A percentile compares a stretch with the other conserved stretches of the same genome.
Evolutionary conservation across 2,329 filamentous ascomycete species (phyloP).

Genomic region (Fusarium brachygibbosum): DNA sequence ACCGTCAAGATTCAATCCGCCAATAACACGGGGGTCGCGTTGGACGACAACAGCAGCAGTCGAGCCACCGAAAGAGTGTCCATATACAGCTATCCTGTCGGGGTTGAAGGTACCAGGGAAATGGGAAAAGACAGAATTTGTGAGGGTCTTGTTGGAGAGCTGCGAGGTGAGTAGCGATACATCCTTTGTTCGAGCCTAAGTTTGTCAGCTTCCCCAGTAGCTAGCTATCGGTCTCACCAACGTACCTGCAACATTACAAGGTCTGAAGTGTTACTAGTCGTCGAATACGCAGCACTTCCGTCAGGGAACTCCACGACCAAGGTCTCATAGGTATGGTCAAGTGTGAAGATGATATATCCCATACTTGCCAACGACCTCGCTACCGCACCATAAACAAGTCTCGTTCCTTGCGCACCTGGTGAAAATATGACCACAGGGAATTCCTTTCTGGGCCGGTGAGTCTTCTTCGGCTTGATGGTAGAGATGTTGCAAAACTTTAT

Average conservation of each 20-base stretch:
- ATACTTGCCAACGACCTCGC: slow-evolving; percentile 60
- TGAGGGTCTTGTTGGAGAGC: slow-evolving; percentile 33
- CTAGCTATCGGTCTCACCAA: accelerated
- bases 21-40: slow-evolving; percentile 50
- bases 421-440: slow-evolving; percentile 54
- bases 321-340: slow-evolving; percentile 64
- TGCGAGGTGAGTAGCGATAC: slow-evolving; percentile 39
- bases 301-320: slow-evolving; percentile 60
- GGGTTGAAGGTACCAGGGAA: slow-evolving; percentile 26
- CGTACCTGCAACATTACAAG: slow-evolving; percentile 14
- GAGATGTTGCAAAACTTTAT: slow-evolving; percentile 35
- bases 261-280: not conserved
- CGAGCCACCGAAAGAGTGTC: slow-evolving; percentile 36
- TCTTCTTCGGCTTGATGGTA: not conserved
- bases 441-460: not conserved
- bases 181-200: slow-evolving; percentile 15
- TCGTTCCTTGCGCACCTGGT: slow-evolving; percentile 58
- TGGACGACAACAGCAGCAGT: slow-evolving; percentile 49
- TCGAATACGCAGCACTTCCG: slow-evolving; percentile 46
- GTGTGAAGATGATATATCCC: slow-evolving; percentile 59
- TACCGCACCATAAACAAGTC: slow-evolving; percentile 58
- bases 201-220: not conserved
- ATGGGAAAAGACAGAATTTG: slow-evolving; percentile 8
- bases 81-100: slow-evolving; percentile 12
- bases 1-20: slow-evolving; percentile 47